Conservation (phyloP, 441 rosid species). For the Metrosideros polymorpha region DNA sequence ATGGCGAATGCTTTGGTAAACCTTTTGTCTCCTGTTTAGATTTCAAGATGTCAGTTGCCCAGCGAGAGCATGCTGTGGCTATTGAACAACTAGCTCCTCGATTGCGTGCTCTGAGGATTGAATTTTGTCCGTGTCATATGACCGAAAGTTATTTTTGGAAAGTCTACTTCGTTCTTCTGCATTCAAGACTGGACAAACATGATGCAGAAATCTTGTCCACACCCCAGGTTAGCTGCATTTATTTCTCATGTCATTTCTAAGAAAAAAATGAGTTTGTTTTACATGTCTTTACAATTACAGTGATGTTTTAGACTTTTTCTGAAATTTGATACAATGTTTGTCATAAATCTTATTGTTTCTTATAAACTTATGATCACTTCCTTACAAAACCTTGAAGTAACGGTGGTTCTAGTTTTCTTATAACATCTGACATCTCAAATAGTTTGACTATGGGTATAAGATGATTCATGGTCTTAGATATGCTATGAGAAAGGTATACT, state of each 20-base stretch:
- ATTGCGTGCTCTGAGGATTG: constrained; percentile 57
- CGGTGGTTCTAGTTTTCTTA: neutral
- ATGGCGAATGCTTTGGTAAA: neutral
- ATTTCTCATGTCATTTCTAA: neutral
- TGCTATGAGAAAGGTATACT: neutral
- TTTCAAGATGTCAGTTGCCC: constrained; percentile 48
- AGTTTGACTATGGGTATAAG: neutral
- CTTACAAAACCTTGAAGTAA: neutral
- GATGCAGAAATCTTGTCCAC: constrained; percentile 58
- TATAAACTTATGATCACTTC: neutral
- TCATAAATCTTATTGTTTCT: neutral
- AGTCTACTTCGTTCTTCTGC: constrained; percentile 70
- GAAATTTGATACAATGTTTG: neutral
- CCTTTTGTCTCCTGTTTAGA: constrained; percentile 23
- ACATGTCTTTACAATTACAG: neutral
- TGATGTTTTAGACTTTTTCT: neutral
- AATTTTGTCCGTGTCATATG: constrained; percentile 70
- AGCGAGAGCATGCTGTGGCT: constrained; percentile 48
- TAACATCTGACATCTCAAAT: neutral
- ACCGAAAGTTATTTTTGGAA: constrained; percentile 63
- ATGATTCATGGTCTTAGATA: neutral
- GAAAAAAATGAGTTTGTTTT: neutral
- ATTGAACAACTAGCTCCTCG: constrained; percentile 52
- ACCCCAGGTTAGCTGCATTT: constrained; percentile 30
- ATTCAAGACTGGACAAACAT: constrained; percentile 51